phyloP scores from a whole-genome alignment of 1,139 yeast genomes.

The Blastobotrys proliferans region DNA sequence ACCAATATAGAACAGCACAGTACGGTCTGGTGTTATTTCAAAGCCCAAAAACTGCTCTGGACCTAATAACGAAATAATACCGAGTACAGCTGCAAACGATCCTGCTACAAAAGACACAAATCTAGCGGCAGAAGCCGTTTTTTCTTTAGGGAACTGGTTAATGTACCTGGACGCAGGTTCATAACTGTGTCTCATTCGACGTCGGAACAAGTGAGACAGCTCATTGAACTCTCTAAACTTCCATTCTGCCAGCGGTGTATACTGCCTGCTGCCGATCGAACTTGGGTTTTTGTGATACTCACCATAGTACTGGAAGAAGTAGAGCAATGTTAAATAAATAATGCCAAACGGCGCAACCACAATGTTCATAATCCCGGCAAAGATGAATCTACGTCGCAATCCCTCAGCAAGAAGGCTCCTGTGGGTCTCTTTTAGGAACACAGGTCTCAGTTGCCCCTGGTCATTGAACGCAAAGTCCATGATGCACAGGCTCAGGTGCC shows the following conservation, averaged over 20 bases:
- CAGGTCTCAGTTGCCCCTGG: slow-evolving; percentile 77
- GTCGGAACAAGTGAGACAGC: slow-evolving; percentile 78
- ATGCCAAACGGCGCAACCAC: slow-evolving; percentile 83
- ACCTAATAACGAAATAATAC: slow-evolving; percentile 77
- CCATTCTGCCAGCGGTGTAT: slow-evolving; percentile 95
- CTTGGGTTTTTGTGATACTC: slow-evolving; percentile 90
- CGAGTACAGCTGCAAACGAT: slow-evolving; percentile 83
- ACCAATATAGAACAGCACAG: slow-evolving; percentile 83
- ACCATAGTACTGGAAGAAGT: slow-evolving; percentile 86
- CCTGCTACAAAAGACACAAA: slow-evolving; percentile 79
- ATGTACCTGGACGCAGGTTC: slow-evolving; percentile 79
- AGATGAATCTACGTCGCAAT: slow-evolving; percentile 68
- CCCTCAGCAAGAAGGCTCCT: slow-evolving; percentile 66
- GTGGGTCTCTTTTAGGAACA: slow-evolving; percentile 67
- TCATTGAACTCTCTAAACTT: slow-evolving; percentile 91
- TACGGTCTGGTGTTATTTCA: slow-evolving; percentile 76
- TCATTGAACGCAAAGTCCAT: slow-evolving; percentile 81
- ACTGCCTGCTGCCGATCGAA: slow-evolving; percentile 77
- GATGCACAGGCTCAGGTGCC: slow-evolving; percentile 87
- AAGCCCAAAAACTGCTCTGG: slow-evolving; percentile 89
- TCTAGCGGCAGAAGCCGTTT: slow-evolving; percentile 56
- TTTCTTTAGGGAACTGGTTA: slow-evolving; percentile 88
- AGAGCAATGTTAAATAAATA: slow-evolving; percentile 71
- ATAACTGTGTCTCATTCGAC: slow-evolving; percentile 69
- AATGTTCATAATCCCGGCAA: slow-evolving; percentile 83